A percentile compares a stretch with the other conserved stretches of the same genome.
Conservation (phyloP, 2,329 filamentous ascomycete genomes). For the Clonostachys rhizophaga region DNA sequence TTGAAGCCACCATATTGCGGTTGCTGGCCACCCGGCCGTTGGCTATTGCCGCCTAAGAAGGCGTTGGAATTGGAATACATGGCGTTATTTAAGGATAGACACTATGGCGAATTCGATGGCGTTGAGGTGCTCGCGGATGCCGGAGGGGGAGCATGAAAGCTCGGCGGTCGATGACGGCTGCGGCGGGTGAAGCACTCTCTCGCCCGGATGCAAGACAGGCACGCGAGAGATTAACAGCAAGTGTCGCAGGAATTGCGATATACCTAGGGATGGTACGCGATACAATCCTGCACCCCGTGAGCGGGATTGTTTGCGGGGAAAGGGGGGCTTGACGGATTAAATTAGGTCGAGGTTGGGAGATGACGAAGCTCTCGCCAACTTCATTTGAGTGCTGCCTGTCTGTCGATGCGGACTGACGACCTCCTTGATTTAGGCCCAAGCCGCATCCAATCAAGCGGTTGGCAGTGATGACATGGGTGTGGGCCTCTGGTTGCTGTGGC, state of each 20-base stretch:
- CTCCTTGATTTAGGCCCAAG: too few species aligned
- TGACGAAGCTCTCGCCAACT: conserved; percentile 5
- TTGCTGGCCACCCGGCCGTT: conserved; percentile 62
- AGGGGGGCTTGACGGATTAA: background rate
- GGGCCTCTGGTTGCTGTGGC: too few species aligned
- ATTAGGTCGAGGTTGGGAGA: conserved; percentile 1
- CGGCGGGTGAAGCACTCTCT: background rate
- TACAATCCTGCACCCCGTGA: too few species aligned
- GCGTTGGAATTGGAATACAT: conserved; percentile 93
- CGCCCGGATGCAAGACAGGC: background rate
- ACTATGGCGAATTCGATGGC: background rate
- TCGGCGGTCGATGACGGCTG: conserved; percentile 9
- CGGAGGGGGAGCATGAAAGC: conserved; percentile 14
- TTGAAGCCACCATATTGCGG: conserved; percentile 50
- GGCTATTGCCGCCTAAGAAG: conserved; percentile 72
- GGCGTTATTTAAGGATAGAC: conserved; percentile 8
- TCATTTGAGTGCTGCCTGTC: too few species aligned
- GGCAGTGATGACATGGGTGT: too few species aligned
- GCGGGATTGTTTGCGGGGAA: background rate
- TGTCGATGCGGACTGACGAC: too few species aligned
- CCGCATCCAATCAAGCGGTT: too few species aligned
- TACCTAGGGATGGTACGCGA: too few species aligned
- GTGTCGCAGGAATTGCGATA: too few species aligned
- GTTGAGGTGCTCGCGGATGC: background rate
- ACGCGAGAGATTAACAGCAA: background rate